These are phyloP conservation scores for Rhazya stricta DNA, from an alignment of 257 asterid genomes.

Conservation along the genomic window DNA sequence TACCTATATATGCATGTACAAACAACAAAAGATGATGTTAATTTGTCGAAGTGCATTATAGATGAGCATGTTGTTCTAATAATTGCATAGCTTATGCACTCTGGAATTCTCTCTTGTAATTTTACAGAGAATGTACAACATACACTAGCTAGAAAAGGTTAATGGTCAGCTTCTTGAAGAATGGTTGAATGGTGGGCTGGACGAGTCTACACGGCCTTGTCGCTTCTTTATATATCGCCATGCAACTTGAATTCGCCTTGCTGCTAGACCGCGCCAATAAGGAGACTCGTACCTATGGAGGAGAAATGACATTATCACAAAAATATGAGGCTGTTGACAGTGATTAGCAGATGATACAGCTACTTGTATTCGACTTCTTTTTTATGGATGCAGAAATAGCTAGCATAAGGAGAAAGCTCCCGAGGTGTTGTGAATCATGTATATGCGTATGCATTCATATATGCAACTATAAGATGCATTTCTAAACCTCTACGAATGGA, in stretches of 20 bases:
- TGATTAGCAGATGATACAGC: not conserved
- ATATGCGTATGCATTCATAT: not conserved
- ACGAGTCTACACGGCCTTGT: slow-evolving; percentile 37
- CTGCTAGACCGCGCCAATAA: slow-evolving; percentile 73
- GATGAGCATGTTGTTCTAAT: not conserved
- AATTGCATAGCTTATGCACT: not conserved
- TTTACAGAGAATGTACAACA: not conserved
- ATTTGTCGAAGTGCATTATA: not conserved
- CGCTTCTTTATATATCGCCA: slow-evolving; percentile 81
- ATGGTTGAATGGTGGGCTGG: slow-evolving; percentile 26
- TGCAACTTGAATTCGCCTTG: slow-evolving; percentile 67
- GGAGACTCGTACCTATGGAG: slow-evolving; percentile 68
- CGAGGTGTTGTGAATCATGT: too few relatives aligned
- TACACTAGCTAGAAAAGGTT: not conserved
- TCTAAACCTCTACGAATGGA: not conserved
- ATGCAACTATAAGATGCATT: not conserved
- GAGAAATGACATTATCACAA: not conserved
- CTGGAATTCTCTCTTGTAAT: not conserved
- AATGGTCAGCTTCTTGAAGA: not conserved
- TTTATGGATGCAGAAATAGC: not conserved
- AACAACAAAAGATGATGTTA: not conserved
- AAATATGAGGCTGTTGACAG: not conserved
- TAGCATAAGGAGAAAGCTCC: not conserved
- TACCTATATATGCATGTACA: not conserved
- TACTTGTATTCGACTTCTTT: not conserved